phyloP scores from a whole-genome alignment of 352 stramenopile genomes.

The Pythium periplocum region DNA sequence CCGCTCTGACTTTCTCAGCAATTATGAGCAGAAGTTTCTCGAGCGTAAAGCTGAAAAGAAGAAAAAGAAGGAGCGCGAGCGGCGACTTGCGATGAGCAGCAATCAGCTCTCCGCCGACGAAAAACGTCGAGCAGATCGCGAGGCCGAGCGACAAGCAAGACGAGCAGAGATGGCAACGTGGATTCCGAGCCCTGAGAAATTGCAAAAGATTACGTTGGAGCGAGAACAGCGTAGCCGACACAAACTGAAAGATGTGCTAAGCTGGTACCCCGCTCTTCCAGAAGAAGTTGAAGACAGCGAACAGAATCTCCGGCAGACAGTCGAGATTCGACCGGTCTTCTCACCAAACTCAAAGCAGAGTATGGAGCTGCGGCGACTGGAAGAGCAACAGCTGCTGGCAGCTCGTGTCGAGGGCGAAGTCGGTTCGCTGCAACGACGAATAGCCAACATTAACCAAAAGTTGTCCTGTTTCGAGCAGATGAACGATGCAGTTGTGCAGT shows the following conservation, averaged over 20 bases:
- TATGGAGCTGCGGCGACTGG: constrained; percentile 11
- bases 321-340: constrained; percentile 46
- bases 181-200: constrained; percentile 28
- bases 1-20: constrained; percentile 47
- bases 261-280: constrained; percentile 37
- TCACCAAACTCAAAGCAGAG: constrained; percentile 1
- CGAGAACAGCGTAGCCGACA: constrained; percentile 34
- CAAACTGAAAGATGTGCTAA: constrained; percentile 33
- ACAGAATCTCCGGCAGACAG: background rate
- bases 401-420: constrained; percentile 6
- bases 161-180: constrained; percentile 50
- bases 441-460: constrained; percentile 16
- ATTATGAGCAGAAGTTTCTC: constrained; percentile 52
- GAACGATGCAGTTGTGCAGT: background rate
- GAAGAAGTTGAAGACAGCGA: background rate
- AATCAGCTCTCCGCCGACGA: constrained; percentile 43
- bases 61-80: constrained; percentile 29
- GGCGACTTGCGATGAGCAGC: constrained; percentile 24
- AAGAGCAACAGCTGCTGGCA: constrained; percentile 12
- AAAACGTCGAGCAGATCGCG: constrained; percentile 37
- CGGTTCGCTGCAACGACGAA: constrained; percentile 4
- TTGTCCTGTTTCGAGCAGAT: constrained; percentile 15
- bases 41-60: constrained; percentile 47
- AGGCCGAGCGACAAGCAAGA: constrained; percentile 38
- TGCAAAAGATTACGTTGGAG: constrained; percentile 12